phyloP scores from a whole-genome alignment of 2,329 filamentous ascomycete genomes.

The Neonectria punicea region DNA sequence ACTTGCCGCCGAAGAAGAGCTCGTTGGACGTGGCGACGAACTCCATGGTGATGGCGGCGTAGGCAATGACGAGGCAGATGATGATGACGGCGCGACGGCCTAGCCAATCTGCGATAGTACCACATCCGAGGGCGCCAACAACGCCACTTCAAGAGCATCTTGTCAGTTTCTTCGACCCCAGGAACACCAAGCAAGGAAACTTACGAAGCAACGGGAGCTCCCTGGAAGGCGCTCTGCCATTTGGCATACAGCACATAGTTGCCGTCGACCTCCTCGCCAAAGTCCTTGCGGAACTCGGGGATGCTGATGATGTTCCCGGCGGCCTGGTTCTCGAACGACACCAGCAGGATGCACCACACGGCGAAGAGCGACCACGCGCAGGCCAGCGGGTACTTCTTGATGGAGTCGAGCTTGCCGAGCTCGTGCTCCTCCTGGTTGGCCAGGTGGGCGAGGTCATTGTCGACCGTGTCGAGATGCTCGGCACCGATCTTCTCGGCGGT shows the following conservation, averaged over 20 bases:
- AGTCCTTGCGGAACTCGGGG: conserved; percentile 58
- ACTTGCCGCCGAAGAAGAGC: conserved; percentile 55
- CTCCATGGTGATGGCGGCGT: conserved; percentile 53
- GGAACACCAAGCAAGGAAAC: conserved; percentile 3
- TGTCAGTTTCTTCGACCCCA: not conserved
- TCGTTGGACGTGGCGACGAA: conserved; percentile 53
- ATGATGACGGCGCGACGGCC: conserved; percentile 48
- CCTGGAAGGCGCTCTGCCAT: conserved; percentile 58
- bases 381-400: conserved; percentile 41
- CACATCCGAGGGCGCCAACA: conserved; percentile 47
- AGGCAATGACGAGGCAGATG: conserved; percentile 49
- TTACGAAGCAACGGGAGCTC: conserved; percentile 53
- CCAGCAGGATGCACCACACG: conserved; percentile 52
- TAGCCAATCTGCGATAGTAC: conserved; percentile 50
- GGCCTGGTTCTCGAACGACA: conserved; percentile 55
- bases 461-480: conserved; percentile 25
- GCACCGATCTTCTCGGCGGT: conserved; percentile 31
- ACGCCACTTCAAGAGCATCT: conserved; percentile 19
- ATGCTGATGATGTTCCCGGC: conserved; percentile 54
- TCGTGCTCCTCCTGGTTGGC: conserved; percentile 44
- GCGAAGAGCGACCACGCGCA: conserved; percentile 52
- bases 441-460: conserved; percentile 34
- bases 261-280: conserved; percentile 50
- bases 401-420: conserved; percentile 33
- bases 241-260: conserved; percentile 53